Percentiles rank a stretch among this genome's conserved stretches.
phyloP scores from a whole-genome alignment of 331 rosid genomes.

The Rhamnella rubrinervis region DNA sequence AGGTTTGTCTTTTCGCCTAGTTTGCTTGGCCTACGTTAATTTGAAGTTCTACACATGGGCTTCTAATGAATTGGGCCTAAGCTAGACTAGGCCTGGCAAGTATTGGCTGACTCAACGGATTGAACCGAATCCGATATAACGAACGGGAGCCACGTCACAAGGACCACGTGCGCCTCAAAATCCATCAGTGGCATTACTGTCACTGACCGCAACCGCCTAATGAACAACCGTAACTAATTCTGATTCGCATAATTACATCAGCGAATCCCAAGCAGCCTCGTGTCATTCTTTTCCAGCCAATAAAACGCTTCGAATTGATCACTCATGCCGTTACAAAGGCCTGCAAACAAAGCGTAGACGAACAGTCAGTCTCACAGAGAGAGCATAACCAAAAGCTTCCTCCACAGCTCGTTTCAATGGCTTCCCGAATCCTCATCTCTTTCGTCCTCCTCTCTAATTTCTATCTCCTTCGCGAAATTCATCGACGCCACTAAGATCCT shows the following conservation, averaged over 20 bases:
- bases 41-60: too few species aligned
- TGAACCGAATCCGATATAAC: background rate
- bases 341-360: too few species aligned
- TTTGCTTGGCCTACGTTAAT: too few species aligned
- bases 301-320: background rate
- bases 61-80: too few species aligned
- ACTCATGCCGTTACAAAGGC: background rate
- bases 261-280: constrained; percentile 1
- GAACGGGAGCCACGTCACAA: background rate
- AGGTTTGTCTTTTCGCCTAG: too few species aligned
- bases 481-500: constrained; percentile 49
- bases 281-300: constrained; percentile 23
- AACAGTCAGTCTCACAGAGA: too few species aligned
- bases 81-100: constrained; percentile 16
- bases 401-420: constrained; percentile 14
- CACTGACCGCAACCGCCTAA: background rate
- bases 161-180: background rate
- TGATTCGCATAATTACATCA: background rate
- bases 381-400: background rate
- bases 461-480: constrained; percentile 21
- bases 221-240: background rate
- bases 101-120: too few species aligned
- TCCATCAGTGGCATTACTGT: background rate
- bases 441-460: constrained; percentile 5
- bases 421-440: constrained; percentile 19